These are phyloP conservation scores for Nyctanthes arbortristis DNA, from an alignment of 257 asterid species.

Conservation along the genomic window DNA sequence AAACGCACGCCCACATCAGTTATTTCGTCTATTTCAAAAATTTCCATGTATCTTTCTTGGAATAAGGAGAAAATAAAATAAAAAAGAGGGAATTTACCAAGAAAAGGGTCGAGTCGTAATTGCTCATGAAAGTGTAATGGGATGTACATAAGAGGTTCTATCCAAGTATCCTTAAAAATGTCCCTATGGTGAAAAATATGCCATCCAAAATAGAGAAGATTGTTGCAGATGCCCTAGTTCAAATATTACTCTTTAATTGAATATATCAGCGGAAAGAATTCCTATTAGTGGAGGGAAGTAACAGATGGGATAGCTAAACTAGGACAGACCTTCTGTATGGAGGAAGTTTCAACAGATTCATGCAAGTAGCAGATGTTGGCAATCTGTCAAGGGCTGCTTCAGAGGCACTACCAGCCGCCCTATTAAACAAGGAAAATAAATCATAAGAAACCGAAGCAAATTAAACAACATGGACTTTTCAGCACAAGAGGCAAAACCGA, in stretches of 20 bases:
- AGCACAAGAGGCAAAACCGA: conserved; percentile 15
- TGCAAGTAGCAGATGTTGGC: conserved; percentile 98
- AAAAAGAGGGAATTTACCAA: too few relatives aligned
- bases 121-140: too few relatives aligned
- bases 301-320: conserved; percentile 7
- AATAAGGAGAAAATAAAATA: too few relatives aligned
- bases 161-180: too few relatives aligned
- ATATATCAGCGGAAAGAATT: neutral
- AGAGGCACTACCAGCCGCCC: conserved; percentile 90
- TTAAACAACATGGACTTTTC: conserved; percentile 2
- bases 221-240: too few relatives aligned
- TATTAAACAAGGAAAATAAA: conserved; percentile 26
- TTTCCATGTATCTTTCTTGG: too few relatives aligned
- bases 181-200: conserved; percentile 1
- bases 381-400: conserved; percentile 87
- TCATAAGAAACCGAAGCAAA: conserved; percentile 1
- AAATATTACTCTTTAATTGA: neutral
- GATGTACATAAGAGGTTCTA: too few relatives aligned
- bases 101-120: too few relatives aligned
- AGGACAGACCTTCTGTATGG: conserved; percentile 81
- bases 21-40: too few relatives aligned
- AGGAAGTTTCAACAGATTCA: conserved; percentile 97
- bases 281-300: neutral
- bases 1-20: too few relatives aligned
- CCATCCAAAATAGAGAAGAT: conserved; percentile 9